Evolutionary conservation across 2,329 filamentous ascomycete genomes (phyloP), one percentile per base, ranked within the genome.

Genomic region (Tolypocladium endophyticum): DNA sequence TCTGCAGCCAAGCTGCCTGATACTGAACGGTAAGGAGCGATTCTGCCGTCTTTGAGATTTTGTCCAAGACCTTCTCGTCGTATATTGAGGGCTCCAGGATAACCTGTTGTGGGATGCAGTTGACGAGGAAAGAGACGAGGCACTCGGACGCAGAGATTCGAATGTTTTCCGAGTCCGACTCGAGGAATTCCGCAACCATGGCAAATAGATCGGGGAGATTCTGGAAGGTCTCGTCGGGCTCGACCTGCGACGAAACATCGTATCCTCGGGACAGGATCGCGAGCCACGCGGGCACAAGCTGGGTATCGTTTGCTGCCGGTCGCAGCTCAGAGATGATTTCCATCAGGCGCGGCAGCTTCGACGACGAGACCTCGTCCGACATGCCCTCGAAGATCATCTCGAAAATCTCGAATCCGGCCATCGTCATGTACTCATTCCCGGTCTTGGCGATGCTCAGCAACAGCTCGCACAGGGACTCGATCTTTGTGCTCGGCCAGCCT

Each of bases 401-500:
- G 68, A 99, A 99, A 4, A 97, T 93, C 65, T 97, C 93, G 67
- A 99, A 97, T 0, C 92, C 89, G 14, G 90, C 88, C 87, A 97
- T 95, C 38, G 92, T 96, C 79, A 99, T 87, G 72, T 93, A 96
- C 71, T 97, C 92, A 72, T 95, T 97, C 72, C 86, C 94, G 11
- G 89, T 92, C 69, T 87, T 87, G 36, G 93, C 93, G 62, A 97
- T 96, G 65, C 87, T 86, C 65, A 99, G 84, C 60, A 99, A 77
- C 58, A 96, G 77, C 73, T 97, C 92, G 73, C 92, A 97, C 39
- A 99, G 78, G 2, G 88, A 81, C 75, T 99, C 94, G 59, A 97
- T 96, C 76, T 96, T 96, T 77, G 89, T 91, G 77, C 89, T 96
- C 0, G 94, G 94, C 94, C 94, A 99, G 57, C 94, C 94, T 47